phyloP scores from a whole-genome alignment of 768 basidiomycete species.

The Termitomyces sp. region DNA sequence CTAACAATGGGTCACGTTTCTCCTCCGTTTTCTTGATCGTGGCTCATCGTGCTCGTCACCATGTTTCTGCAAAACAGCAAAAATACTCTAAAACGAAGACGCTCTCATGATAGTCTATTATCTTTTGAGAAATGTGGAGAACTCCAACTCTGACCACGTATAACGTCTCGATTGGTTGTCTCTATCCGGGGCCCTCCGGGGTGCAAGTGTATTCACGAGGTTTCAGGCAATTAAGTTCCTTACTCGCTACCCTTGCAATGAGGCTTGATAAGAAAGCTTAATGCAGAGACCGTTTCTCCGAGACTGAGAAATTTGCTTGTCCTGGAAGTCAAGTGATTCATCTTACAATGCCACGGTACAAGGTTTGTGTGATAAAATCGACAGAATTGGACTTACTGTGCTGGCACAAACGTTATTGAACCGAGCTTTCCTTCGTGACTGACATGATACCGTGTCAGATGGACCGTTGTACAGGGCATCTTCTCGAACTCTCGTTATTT shows the following conservation, averaged over 20 bases:
- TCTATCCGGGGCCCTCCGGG: not conserved
- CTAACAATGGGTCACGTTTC: not conserved
- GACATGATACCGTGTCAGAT: not conserved
- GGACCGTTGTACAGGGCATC: not conserved
- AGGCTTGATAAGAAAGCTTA: not conserved
- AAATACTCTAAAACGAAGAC: conserved; percentile 5
- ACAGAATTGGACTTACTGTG: not conserved
- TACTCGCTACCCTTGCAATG: not conserved
- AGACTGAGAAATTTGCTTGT: not conserved
- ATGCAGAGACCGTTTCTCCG: not conserved
- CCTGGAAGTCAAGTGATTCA: not conserved
- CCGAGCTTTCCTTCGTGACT: not conserved
- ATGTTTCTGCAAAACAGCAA: not conserved
- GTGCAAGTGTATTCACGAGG: not conserved
- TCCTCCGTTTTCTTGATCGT: not conserved
- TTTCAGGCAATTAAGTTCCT: not conserved
- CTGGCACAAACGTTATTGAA: not conserved
- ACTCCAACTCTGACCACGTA: not conserved
- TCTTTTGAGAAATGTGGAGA: not conserved
- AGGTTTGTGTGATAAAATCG: not conserved
- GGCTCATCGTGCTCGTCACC: too few relatives aligned
- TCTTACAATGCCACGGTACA: not conserved
- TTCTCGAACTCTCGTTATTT: not conserved
- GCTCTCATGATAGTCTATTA: not conserved
- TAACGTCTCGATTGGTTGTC: not conserved